Base-by-base conservation (phyloP, 2,329 filamentous ascomycete species). In the Colletotrichum sp. region DNA sequence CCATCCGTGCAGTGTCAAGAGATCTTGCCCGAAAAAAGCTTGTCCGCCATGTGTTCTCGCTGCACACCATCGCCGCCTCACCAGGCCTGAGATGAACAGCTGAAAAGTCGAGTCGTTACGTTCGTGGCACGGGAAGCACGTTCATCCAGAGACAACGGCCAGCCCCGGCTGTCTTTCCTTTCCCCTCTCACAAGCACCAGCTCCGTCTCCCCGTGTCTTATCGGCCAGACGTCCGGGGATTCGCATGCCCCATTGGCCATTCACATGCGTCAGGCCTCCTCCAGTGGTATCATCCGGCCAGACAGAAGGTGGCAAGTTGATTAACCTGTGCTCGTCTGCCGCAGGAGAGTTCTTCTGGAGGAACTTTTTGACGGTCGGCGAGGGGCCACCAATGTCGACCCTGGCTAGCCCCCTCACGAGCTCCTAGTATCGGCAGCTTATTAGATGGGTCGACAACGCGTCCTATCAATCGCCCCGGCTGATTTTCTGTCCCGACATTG, bases 291-390 rank as follows among this genome's bases (percentile, higher is more conserved):
- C 59, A 43, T 72, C 63, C 43, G 32, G 63, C 65, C 43, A 57
- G 64, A 57, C 26, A 34, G n/a, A 21, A 39, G 52, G 61, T 75
- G 57, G 74, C 57, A 68, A 73, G 43, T 69, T 67, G 36, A 75
- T 72, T 72, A 24, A 57, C 21, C 60, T 64, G 39, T 43, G n/a
- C 18, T 72, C 32, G 34, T 8, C 43, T 13, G 69, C 57, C 18
- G 65, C 65, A 65, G 34, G 48, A 60, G 15, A 59, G 57, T 60
- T 21, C 43, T 76, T 68, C 15, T 7, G 43, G 70, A 74, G 59
- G 74, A 48, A 75, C 73, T 69, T 76, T 74, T 73, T 73, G 34
- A 63, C 36, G 39, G 52, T 26, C 61, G 67, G 43, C 32, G n/a
- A 30, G 43, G 43, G 43, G n/a, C 43, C 43, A 52, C 43, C 59